Percentiles rank a stretch among this genome's conserved stretches.
Evolutionary conservation across 176 grass and related monocot species (phyloP).

Genomic region (Alloteropsis semialata): DNA sequence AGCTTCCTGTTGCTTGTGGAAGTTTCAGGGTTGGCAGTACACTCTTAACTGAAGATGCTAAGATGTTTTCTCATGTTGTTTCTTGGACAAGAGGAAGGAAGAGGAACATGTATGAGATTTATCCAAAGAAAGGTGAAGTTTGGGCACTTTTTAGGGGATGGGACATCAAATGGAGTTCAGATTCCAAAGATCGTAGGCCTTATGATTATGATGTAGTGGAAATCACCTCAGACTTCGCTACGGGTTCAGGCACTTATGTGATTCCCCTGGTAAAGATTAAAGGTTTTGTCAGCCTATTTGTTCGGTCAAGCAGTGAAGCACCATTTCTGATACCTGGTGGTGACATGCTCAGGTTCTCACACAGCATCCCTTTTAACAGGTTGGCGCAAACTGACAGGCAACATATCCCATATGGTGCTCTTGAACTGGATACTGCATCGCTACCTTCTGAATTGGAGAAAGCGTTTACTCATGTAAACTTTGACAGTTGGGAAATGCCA

Average conservation of each 20-base stretch:
- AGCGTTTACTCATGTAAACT: conserved; percentile 32
- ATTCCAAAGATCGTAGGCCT: conserved; percentile 21
- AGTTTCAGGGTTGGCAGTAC: conserved; percentile 50
- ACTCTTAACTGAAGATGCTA: conserved; percentile 31
- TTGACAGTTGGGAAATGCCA: conserved; percentile 19
- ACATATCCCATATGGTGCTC: conserved; percentile 41
- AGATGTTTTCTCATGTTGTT: conserved; percentile 72
- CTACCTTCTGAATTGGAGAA: conserved; percentile 46
- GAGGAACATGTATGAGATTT: conserved; percentile 53
- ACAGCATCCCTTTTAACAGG: conserved; percentile 52
- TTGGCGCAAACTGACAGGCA: conserved; percentile 39
- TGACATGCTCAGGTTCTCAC: conserved; percentile 67
- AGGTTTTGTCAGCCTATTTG: conserved; percentile 58
- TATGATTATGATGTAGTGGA: conserved; percentile 63
- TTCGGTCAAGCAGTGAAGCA: conserved; percentile 31
- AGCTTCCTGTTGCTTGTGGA: conserved; percentile 69
- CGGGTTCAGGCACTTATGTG: conserved; percentile 31
- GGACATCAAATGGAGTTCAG: conserved; percentile 30
- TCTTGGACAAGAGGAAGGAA: conserved; percentile 46
- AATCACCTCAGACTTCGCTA: conserved; percentile 50
- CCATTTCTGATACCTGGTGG: conserved; percentile 48
- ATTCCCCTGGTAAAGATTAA: conserved; percentile 56
- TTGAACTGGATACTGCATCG: conserved; percentile 76
- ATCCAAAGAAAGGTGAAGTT: conserved; percentile 71
- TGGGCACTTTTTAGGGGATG: conserved; percentile 64